These are phyloP conservation scores for Suhomyces choctaworum DNA, from an alignment of 1,139 yeast genomes.

Conservation along the genomic window DNA sequence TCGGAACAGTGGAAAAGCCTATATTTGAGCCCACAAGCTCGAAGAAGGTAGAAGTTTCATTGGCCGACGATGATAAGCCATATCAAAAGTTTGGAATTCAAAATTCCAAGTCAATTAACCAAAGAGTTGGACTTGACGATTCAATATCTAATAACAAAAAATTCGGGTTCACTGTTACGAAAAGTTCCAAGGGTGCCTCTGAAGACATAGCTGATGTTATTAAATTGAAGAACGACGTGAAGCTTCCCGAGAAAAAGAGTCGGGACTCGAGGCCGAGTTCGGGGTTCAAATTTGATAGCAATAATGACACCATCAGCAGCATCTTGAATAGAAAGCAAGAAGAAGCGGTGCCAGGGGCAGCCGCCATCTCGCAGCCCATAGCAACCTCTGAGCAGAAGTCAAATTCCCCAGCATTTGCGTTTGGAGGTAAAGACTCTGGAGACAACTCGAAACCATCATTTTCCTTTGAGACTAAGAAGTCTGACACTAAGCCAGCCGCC, in stretches of 20 bases:
- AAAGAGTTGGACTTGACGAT: slow-evolving; percentile 23
- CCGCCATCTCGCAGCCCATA: too few relatives aligned
- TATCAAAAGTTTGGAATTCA: slow-evolving; percentile 16
- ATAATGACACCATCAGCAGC: slow-evolving; percentile 26
- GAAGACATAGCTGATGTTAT: slow-evolving; percentile 31
- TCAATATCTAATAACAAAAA: slow-evolving; percentile 21
- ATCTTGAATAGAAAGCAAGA: slow-evolving; percentile 19
- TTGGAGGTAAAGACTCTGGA: slow-evolving; percentile 2
- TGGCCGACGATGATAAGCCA: slow-evolving; percentile 20
- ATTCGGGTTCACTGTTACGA: slow-evolving; percentile 26
- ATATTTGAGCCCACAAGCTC: slow-evolving; percentile 17
- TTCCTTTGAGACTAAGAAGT: background rate
- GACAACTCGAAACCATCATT: slow-evolving; percentile 1
- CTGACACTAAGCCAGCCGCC: background rate
- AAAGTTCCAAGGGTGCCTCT: slow-evolving; percentile 27
- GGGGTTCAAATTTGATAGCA: slow-evolving; percentile 40
- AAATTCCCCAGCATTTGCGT: background rate
- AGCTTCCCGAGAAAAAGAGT: slow-evolving; percentile 8
- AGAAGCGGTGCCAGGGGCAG: too few relatives aligned
- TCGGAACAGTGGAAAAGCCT: slow-evolving; percentile 35
- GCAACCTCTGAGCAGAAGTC: too few relatives aligned
- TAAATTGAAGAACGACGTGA: slow-evolving; percentile 28
- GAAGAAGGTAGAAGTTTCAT: background rate
- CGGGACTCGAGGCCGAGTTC: slow-evolving; percentile 31
- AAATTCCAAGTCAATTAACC: slow-evolving; percentile 17